Base-by-base conservation (phyloP, 2,329 filamentous ascomycete species). In the Sporothrix protearum region DNA sequence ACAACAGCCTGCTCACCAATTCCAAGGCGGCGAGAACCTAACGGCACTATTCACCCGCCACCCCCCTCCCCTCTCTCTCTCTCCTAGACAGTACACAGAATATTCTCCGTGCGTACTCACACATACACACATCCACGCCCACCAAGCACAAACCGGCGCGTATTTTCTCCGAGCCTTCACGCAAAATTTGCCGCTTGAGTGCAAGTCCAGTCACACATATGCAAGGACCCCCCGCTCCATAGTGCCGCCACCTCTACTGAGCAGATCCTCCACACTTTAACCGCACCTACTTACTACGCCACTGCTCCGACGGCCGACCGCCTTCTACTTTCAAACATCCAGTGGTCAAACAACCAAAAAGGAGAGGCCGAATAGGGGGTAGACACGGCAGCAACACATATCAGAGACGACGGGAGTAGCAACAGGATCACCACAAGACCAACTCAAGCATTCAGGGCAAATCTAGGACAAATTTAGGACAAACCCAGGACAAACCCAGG, bases 261-360 rank as follows among this genome's bases (percentile, higher is more conserved):
- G n/a, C 2, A 12, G 39, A 42, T 19, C 14, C 42, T 53, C 28
- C 14, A 33, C 33, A 25, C 9, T 7, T 36, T 12, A 16, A 30
- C 68, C 25, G 25, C 39, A 10, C 25, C 39, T 25, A 47, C 42
- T 47, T 47, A 47, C 42, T 39, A 47, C 28, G 68, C 68, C 68
- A 61, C 39, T 49, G 53, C 19, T 66, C 61, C 57, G 57, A 59
- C 61, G 28, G 49, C 69, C 59, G 69, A 71, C 69, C 61, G 69
- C 63, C 51, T 71, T 68, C 61, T 57, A 25, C 12, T 22, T 19
- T 59, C 42, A n/a, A 49, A n/a, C 30, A 12, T 1, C 12, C 57
- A 45, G 69, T 25, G 49, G 28, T 12, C 36, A 39, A 64, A 14
- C 57, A 16, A 5, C 36, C 25, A 42, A 45, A n/a, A 33, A 33